Percentiles rank a stretch among this genome's conserved stretches.
Evolutionary conservation across 129 eudicot species (phyloP).

Genomic region (Flaveria bidentis): DNA sequence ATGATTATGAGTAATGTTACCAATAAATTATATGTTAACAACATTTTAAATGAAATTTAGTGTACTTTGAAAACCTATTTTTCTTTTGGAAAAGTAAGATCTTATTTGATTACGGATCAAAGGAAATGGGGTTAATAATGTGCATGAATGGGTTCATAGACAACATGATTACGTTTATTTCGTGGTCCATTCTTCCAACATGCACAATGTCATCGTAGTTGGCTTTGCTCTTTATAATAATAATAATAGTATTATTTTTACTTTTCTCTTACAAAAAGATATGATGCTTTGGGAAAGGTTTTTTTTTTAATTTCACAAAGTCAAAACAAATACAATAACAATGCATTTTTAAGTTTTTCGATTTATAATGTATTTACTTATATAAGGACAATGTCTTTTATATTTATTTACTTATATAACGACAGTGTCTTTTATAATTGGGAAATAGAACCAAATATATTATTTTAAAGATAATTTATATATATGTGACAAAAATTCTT

Average conservation of each 20-base stretch:
- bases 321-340: slow-evolving; percentile 9
- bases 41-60: neutral
- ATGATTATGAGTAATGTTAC: neutral
- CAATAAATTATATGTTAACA: neutral
- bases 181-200: slow-evolving; percentile 43
- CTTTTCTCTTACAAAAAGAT: neutral
- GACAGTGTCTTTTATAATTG: neutral
- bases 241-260: neutral
- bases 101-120: slow-evolving; percentile 30
- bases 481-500: too few species aligned
- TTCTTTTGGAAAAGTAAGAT: slow-evolving; percentile 19
- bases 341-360: neutral
- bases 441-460: neutral
- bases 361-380: neutral
- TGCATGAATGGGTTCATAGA: slow-evolving; percentile 42
- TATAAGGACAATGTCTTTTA: neutral
- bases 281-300: neutral
- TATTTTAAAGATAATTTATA: too few species aligned
- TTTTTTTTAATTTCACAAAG: neutral
- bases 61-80: slow-evolving; percentile 36
- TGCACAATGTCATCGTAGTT: slow-evolving; percentile 25
- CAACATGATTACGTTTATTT: slow-evolving; percentile 40
- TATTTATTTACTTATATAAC: neutral
- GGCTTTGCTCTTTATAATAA: slow-evolving; percentile 13
- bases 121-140: slow-evolving; percentile 43